Base-by-base conservation (phyloP, 306 rosid genomes). In the Mimosa bimucronata region DNA sequence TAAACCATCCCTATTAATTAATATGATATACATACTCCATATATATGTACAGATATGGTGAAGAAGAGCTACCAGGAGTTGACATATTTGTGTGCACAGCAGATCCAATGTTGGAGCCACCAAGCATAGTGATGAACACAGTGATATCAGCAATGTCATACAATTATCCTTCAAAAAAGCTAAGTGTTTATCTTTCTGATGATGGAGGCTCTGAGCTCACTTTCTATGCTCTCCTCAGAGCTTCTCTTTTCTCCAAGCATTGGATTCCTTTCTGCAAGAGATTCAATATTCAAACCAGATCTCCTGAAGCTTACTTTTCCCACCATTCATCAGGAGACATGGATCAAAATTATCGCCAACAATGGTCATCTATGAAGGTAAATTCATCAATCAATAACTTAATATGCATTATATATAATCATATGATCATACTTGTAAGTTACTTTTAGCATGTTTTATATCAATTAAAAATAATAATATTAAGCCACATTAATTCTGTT, bases 21-120 rank as follows among this genome's bases (percentile, higher is more conserved):
- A 45, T 45, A 15, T 46, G 53, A 46, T 14, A n/a, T n/a, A 46
- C 16, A 46, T 5, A 48, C 38, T 34, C 38, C 5, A n/a, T n/a
- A 48, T 15, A 48, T 16, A 4, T 48, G n/a, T 16, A 48, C 82
- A 92, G 95, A 78, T 89, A 79, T 13, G 86, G 53, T 1, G 87
- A 85, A 69, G 81, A 84, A 25, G 55, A 81, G 70, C 79, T 92
- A 37, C 91, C 92, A 1, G 71, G 28, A 2, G 84, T 89, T 25
- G 97, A 90, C 83, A 83, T 88, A 0, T 89, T 90, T 79, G 88
- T 92, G n/a, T 90, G 93, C 87, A 92, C 95, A 4, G 95, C 95
- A 4, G 97, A 92, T 76, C 93, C 92, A 18, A 77, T 1, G 42
- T 28, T 90, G 67, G 97, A 90, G 82, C 93, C 95, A n/a, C 95